These are phyloP conservation scores for Trichoderma breve DNA, from an alignment of 2,329 filamentous ascomycete genomes.

Conservation along the genomic window DNA sequence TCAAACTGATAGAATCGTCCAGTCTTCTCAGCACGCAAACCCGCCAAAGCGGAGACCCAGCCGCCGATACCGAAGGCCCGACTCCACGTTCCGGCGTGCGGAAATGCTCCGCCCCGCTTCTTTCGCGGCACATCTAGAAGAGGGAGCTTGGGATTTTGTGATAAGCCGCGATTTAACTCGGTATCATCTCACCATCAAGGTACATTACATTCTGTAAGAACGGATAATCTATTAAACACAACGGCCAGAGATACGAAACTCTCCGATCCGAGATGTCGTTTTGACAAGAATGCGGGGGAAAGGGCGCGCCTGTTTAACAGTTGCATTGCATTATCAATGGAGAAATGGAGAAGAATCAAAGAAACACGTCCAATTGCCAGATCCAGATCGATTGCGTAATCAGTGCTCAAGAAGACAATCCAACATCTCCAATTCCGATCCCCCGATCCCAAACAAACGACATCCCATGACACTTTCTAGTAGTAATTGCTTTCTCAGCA, in stretches of 20 bases:
- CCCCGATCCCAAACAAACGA: not conserved
- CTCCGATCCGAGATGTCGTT: not conserved
- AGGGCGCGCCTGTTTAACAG: not conserved
- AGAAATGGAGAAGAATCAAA: not conserved
- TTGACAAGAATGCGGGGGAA: not conserved
- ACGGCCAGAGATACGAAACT: not conserved
- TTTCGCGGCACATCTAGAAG: not conserved
- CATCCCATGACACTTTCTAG: not conserved
- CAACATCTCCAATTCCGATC: not conserved
- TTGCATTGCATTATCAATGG: not conserved
- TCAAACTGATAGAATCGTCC: not conserved
- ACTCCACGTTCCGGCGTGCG: conserved; percentile 2
- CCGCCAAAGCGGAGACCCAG: conserved; percentile 9
- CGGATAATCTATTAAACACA: not conserved
- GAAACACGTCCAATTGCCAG: not conserved
- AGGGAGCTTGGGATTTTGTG: not conserved
- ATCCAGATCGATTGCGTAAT: not conserved
- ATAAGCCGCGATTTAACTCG: not conserved
- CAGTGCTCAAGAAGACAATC: not conserved
- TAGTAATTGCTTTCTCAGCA: not conserved
- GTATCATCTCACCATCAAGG: not conserved
- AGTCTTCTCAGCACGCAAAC: too few relatives aligned
- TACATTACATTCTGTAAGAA: not conserved
- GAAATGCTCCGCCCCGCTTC: conserved; percentile 20
- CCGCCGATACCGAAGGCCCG: conserved; percentile 7